Evolutionary conservation across 129 eudicot species (phyloP).

Genomic region (Flaveria bidentis): DNA sequence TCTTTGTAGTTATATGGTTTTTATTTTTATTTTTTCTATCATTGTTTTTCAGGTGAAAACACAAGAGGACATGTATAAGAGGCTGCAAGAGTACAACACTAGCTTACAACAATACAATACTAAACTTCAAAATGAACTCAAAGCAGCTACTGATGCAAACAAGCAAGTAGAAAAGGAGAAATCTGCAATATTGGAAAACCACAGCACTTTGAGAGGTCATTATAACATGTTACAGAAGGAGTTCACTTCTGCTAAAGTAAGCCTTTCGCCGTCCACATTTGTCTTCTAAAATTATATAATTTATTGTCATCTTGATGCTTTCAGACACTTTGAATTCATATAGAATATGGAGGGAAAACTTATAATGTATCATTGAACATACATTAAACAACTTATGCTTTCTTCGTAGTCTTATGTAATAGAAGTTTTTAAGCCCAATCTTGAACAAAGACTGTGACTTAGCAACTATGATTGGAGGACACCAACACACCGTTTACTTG

Average conservation of each 20-base stretch:
- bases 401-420: background rate
- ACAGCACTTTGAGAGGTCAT: slow-evolving; percentile 53
- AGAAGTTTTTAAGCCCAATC: background rate
- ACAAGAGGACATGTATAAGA: slow-evolving; percentile 49
- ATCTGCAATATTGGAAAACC: slow-evolving; percentile 50
- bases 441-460: background rate
- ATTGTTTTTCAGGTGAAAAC: slow-evolving; percentile 40
- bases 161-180: slow-evolving; percentile 61
- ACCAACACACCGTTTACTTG: background rate
- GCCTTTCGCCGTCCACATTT: background rate
- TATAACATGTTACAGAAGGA: slow-evolving; percentile 55
- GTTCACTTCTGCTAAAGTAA: slow-evolving; percentile 51
- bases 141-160: slow-evolving; percentile 44
- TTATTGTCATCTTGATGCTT: too few species aligned
- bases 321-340: background rate
- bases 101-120: slow-evolving; percentile 62
- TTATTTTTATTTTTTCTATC: slow-evolving; percentile 4
- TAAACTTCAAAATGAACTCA: slow-evolving; percentile 60
- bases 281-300: background rate
- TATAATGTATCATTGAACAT: background rate
- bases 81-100: slow-evolving; percentile 63
- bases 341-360: background rate
- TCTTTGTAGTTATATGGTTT: slow-evolving; percentile 3
- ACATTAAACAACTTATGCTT: background rate
- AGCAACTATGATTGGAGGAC: too few species aligned